Conservation (phyloP, 2,329 filamentous ascomycete species). For the Nigrospora sphaerica region DNA sequence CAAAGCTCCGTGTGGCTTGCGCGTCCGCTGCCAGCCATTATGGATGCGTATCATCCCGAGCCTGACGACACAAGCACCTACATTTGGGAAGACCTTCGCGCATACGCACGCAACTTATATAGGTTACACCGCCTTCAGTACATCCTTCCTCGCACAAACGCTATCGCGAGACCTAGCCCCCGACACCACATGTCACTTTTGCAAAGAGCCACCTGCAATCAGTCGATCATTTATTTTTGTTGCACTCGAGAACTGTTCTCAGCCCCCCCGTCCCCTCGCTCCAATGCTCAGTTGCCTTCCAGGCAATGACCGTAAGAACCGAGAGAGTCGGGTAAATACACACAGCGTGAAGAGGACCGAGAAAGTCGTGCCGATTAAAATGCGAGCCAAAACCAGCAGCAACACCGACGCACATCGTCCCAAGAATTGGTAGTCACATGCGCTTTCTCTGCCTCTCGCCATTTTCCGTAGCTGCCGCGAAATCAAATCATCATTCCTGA, state of each 20-base stretch:
- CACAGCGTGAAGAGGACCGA: conserved; percentile 3
- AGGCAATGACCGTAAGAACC: background rate
- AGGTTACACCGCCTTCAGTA: too few species aligned
- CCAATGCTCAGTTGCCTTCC: background rate
- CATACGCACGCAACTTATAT: too few species aligned
- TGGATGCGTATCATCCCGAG: too few species aligned
- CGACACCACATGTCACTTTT: too few species aligned
- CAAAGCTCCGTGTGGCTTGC: too few species aligned
- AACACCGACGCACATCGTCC: background rate
- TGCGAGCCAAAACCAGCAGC: conserved; percentile 1
- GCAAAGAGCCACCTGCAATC: too few species aligned
- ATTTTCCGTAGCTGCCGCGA: background rate
- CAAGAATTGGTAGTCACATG: conserved; percentile 1
- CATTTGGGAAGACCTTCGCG: too few species aligned
- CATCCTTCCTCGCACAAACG: too few species aligned
- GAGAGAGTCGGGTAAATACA: conserved; percentile 2
- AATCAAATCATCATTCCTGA: conserved; percentile 2
- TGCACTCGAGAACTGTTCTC: conserved; percentile 1
- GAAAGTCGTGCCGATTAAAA: conserved; percentile 3
- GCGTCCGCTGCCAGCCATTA: too few species aligned
- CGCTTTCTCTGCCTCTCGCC: background rate
- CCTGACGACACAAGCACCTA: too few species aligned
- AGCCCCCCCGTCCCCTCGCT: background rate
- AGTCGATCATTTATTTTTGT: background rate
- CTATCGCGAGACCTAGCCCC: too few species aligned